These are phyloP conservation scores for Daldinia caldariorum DNA, from an alignment of 495 filamentous ascomycete genomes.

Conservation along the genomic window DNA sequence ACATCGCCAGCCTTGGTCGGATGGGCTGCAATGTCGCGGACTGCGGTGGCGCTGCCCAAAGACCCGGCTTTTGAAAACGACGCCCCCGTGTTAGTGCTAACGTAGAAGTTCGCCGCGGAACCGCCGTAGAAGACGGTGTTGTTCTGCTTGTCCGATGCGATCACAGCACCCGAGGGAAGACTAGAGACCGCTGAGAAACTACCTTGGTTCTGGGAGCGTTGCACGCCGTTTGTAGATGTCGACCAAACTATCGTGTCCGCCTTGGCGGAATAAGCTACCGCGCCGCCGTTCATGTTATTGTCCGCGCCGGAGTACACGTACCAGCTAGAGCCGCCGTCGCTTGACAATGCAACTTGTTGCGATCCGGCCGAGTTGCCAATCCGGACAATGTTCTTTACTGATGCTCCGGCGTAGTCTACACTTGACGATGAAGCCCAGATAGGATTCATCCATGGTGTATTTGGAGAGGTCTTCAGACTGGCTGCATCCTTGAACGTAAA, in stretches of 20 bases:
- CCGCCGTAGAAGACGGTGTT: slow-evolving; percentile 64
- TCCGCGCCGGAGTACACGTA: slow-evolving; percentile 57
- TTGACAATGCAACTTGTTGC: slow-evolving; percentile 55
- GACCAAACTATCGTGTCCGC: slow-evolving; percentile 64
- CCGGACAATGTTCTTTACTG: slow-evolving; percentile 62
- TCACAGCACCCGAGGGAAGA: slow-evolving; percentile 56
- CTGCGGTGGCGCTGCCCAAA: slow-evolving; percentile 51
- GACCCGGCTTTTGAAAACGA: slow-evolving; percentile 54
- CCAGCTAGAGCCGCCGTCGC: slow-evolving; percentile 59
- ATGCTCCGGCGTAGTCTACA: slow-evolving; percentile 67
- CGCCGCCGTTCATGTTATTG: slow-evolving; percentile 55
- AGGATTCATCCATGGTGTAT: slow-evolving; percentile 60
- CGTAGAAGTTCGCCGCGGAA: slow-evolving; percentile 56
- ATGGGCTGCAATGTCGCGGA: slow-evolving; percentile 61
- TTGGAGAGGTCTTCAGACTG: slow-evolving; percentile 58
- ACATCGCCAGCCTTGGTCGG: slow-evolving; percentile 62
- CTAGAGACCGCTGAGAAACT: slow-evolving; percentile 57
- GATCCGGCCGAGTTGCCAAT: slow-evolving; percentile 59
- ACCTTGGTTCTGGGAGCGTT: slow-evolving; percentile 54
- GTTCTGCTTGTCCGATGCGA: slow-evolving; percentile 64
- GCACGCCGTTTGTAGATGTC: slow-evolving; percentile 51
- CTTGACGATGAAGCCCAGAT: slow-evolving; percentile 60
- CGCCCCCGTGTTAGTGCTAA: slow-evolving; percentile 55
- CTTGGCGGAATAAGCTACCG: slow-evolving; percentile 62
- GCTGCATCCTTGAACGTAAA: slow-evolving; percentile 58